phyloP scores from a whole-genome alignment of 192 early-diverging fungal genomes.

The Coemansia sp. region DNA sequence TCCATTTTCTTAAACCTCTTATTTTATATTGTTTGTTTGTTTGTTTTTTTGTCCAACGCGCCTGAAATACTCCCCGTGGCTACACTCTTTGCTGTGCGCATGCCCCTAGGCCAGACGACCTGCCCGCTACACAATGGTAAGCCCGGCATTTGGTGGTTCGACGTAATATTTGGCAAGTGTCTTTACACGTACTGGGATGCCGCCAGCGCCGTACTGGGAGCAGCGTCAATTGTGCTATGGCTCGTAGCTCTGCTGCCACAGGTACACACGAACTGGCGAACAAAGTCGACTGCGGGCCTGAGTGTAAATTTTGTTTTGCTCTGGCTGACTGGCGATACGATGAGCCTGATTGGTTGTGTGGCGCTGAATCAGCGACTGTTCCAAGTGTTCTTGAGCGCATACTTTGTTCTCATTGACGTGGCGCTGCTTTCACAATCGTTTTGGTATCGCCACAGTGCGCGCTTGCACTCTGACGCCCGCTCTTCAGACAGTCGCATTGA shows the following conservation, averaged over 20 bases:
- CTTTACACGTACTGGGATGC: conserved; percentile 27
- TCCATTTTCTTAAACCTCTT: not conserved
- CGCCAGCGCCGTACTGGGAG: conserved; percentile 12
- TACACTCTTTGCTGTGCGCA: not conserved
- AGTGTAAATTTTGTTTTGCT: conserved; percentile 20
- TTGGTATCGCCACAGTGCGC: conserved; percentile 17
- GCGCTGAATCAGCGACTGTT: conserved; percentile 77
- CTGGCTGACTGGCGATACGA: conserved; percentile 64
- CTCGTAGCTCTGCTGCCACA: conserved; percentile 34
- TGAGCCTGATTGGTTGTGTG: conserved; percentile 72
- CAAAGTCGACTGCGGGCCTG: conserved; percentile 26
- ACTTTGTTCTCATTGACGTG: conserved; percentile 53
- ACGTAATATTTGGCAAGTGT: conserved; percentile 16
- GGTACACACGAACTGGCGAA: conserved; percentile 35
- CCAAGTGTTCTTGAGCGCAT: conserved; percentile 54
- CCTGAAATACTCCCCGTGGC: not conserved
- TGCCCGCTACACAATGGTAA: conserved; percentile 22
- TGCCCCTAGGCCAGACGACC: conserved; percentile 1
- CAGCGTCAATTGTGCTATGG: conserved; percentile 30
- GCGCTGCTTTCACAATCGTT: conserved; percentile 45
- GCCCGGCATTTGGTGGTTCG: conserved; percentile 26
- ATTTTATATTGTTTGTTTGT: not conserved
- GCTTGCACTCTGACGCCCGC: not conserved
- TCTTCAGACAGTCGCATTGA: not conserved
- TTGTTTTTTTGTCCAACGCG: not conserved